Evolutionary conservation across 2,329 filamentous ascomycete species (phyloP), one percentile per base, ranked within the genome.

Genomic region (Ceratocystis albifundus): DNA sequence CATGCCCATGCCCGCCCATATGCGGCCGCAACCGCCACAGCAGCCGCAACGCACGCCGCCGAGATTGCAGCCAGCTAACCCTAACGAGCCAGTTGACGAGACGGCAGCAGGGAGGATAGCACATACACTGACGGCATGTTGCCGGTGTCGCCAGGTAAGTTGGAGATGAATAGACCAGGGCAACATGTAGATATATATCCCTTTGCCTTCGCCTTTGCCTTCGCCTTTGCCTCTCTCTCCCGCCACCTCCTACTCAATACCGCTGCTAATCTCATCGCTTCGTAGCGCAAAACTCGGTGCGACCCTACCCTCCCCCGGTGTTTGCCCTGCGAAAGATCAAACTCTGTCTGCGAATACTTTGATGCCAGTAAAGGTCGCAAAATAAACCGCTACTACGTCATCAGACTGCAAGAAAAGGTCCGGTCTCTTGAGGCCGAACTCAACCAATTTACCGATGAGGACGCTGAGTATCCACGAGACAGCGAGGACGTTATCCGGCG

Each of bases 221-320:
- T n/a, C n/a, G n/a, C n/a, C n/a, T n/a, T n/a, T n/a, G 10, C 36
- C 36, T 1, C 4, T 62, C n/a, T n/a, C n/a, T n/a, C n/a, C n/a
- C n/a, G 20, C 4, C 22, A 8, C 30, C 22, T 41, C n/a, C 44
- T 5, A 17, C 32, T 28, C 20, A 20, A 36, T n/a, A 8, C 53
- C 15, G 66, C 57, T 46, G 17, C 44, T 64, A 50, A 50, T 28
- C 66, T 25, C 28, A 20, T 22, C 20, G 46, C 15, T 32, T 53
- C 15, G n/a, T 73, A 96, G 92, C 87, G 93, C 72, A 99, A 99
- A 80, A 97, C 93, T 46, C 83, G 91, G 80, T 99, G 94, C 79
- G 94, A 97, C 76, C 89, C 94, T 3, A 89, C 89, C 15, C 83
- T 99, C 25, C 94, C 94, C 50, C 88, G 89, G 73, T 99, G 94